Evolutionary conservation across 208 protist genomes (phyloP).

Genomic region (Wallacemonas collosoma): DNA sequence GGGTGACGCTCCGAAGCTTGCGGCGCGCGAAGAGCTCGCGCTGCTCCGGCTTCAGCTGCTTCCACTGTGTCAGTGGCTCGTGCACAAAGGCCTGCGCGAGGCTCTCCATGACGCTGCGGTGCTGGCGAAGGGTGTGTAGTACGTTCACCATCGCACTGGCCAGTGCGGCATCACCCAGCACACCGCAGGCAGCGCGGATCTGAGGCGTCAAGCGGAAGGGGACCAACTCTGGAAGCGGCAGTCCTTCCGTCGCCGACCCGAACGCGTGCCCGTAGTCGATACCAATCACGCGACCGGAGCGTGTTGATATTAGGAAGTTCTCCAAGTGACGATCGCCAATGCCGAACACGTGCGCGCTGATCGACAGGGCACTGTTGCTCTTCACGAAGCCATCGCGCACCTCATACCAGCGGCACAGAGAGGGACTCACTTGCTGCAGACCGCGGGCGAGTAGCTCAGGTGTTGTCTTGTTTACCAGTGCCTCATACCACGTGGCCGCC

Average conservation of each 20-base stretch:
- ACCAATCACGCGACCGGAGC: constrained; percentile 74
- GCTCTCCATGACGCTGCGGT: constrained; percentile 67
- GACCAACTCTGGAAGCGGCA: constrained; percentile 93
- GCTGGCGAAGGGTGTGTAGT: constrained; percentile 40
- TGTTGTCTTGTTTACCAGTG: constrained; percentile 17
- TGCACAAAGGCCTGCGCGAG: constrained; percentile 90
- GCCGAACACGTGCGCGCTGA: constrained; percentile 89
- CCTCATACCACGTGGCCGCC: constrained; percentile 18
- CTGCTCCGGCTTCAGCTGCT: constrained; percentile 22
- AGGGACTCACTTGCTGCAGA: constrained; percentile 39
- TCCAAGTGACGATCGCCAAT: constrained; percentile 94
- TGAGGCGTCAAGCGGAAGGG: constrained; percentile 93
- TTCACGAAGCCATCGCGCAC: constrained; percentile 71
- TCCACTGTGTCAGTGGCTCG: constrained; percentile 86
- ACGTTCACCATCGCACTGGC: constrained; percentile 63
- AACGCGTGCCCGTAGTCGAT: constrained; percentile 97
- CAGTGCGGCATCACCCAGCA: constrained; percentile 62
- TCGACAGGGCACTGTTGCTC: constrained; percentile 65
- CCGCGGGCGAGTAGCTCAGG: constrained; percentile 18
- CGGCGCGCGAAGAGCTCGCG: constrained; percentile 9
- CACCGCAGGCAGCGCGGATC: constrained; percentile 66
- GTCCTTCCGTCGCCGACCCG: constrained; percentile 78
- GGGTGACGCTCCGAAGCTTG: constrained; percentile 26
- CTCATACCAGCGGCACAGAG: constrained; percentile 58
- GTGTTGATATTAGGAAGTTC: constrained; percentile 87